phyloP scores from a whole-genome alignment of 176 grass and related monocot species.

The Zizania latifolia region DNA sequence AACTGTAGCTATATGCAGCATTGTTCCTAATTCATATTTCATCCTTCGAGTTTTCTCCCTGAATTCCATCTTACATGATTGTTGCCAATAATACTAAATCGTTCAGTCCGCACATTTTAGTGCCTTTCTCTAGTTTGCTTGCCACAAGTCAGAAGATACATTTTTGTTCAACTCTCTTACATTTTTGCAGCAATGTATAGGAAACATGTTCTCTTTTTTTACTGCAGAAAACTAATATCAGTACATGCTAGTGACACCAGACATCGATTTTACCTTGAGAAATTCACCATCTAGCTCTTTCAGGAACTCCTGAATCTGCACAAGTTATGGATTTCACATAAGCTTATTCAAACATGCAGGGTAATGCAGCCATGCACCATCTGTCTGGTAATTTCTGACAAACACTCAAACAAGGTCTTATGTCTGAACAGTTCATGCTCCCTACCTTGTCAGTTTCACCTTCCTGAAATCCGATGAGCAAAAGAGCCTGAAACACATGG shows the following conservation, averaged over 20 bases:
- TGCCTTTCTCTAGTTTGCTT: too few species aligned
- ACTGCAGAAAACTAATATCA: background rate
- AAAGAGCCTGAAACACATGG: slow-evolving; percentile 54
- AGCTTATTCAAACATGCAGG: background rate
- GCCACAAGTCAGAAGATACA: too few species aligned
- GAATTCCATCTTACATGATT: too few species aligned
- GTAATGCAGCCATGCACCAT: background rate
- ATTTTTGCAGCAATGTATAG: too few species aligned
- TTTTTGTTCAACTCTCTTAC: too few species aligned
- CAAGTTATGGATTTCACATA: background rate
- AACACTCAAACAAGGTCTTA: background rate
- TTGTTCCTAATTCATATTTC: background rate
- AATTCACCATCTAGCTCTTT: slow-evolving; percentile 88
- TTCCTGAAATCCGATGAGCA: slow-evolving; percentile 77
- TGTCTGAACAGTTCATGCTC: background rate
- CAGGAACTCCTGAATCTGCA: slow-evolving; percentile 73
- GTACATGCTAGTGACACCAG: background rate
- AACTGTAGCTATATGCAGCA: too few species aligned
- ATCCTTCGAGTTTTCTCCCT: too few species aligned
- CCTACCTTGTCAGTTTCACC: slow-evolving; percentile 66
- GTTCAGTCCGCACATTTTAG: too few species aligned
- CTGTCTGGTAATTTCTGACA: background rate
- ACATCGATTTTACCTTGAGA: slow-evolving; percentile 60
- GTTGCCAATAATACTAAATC: too few species aligned
- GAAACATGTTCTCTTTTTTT: too few species aligned